Evolutionary conservation across 2,329 filamentous ascomycete species (phyloP).

Genomic region (Stemphylium lycopersici): DNA sequence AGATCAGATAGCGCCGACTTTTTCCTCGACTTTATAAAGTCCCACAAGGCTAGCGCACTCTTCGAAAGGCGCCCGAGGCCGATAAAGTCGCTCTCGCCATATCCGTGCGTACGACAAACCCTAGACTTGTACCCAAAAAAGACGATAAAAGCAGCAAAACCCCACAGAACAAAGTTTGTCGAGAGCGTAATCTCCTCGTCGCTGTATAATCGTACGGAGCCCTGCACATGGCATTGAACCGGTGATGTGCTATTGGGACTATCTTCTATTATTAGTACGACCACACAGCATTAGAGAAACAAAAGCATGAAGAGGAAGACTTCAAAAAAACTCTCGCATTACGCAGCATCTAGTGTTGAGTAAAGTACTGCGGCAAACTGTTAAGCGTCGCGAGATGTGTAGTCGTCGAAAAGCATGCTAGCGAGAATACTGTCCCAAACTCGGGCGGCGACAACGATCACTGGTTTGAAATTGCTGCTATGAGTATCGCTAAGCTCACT

Average conservation of each 20-base stretch:
- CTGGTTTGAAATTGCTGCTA: constrained; percentile 23
- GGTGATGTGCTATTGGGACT: background rate
- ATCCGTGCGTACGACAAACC: background rate
- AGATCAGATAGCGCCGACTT: background rate
- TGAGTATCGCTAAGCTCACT: constrained; percentile 27
- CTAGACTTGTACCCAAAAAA: background rate
- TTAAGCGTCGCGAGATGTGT: constrained; percentile 30
- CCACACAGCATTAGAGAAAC: background rate
- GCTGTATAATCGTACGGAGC: background rate
- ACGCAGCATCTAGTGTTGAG: constrained; percentile 6
- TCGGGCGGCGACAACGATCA: constrained; percentile 24
- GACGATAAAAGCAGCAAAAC: constrained; percentile 2
- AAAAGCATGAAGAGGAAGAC: constrained; percentile 13
- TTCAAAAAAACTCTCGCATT: constrained; percentile 18
- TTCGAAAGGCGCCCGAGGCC: background rate
- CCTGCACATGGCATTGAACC: background rate
- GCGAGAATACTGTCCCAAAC: constrained; percentile 19
- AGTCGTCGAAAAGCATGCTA: constrained; percentile 34
- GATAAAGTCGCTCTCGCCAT: background rate
- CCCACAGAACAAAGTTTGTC: background rate
- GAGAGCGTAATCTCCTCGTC: background rate
- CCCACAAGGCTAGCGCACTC: background rate
- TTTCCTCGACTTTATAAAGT: background rate
- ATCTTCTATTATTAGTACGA: background rate
- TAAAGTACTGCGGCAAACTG: constrained; percentile 23